A percentile compares a stretch with the other conserved stretches of the same genome.
Evolutionary conservation across 164 flowering plant genomes (phyloP).

Genomic region (Umbellularia californica): DNA sequence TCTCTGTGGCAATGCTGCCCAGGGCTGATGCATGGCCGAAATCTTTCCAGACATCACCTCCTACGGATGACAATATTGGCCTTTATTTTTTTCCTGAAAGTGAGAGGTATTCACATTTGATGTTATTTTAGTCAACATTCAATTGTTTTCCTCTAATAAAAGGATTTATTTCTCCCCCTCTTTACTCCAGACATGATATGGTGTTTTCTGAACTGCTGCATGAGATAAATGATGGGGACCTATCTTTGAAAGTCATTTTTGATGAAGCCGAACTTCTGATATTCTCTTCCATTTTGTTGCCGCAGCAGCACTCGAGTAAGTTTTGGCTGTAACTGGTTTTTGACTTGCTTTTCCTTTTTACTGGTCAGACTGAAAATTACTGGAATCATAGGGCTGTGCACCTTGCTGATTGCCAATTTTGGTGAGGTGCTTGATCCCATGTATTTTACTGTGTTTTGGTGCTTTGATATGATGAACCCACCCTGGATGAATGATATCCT

Average conservation of each 20-base stretch:
- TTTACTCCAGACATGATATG: slow-evolving; percentile 17
- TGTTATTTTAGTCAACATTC: background rate
- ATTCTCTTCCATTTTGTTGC: slow-evolving; percentile 31
- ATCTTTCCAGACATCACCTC: slow-evolving; percentile 29
- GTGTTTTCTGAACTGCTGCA: slow-evolving; percentile 12
- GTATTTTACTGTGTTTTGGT: background rate
- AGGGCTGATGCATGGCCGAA: slow-evolving; percentile 51
- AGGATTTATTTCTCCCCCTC: background rate
- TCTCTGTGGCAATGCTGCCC: slow-evolving; percentile 25
- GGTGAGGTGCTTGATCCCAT: background rate
- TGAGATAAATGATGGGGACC: slow-evolving; percentile 18
- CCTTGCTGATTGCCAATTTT: background rate
- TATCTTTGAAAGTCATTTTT: slow-evolving; percentile 19
- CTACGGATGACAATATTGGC: slow-evolving; percentile 41
- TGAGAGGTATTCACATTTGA: slow-evolving; percentile 26
- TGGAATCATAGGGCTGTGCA: background rate
- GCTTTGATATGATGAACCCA: background rate
- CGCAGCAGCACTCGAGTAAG: slow-evolving; percentile 29
- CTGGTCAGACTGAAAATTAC: too few relatives aligned
- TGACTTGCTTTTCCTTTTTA: too few relatives aligned
- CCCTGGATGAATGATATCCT: background rate
- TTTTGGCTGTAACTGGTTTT: background rate
- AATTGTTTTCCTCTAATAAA: background rate
- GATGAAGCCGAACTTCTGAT: slow-evolving; percentile 25
- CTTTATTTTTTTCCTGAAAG: slow-evolving; percentile 52